Percentiles rank a stretch among this genome's conserved stretches.
phyloP scores from a whole-genome alignment of 2,329 filamentous ascomycete species.

The Hypoxylon sp. region DNA sequence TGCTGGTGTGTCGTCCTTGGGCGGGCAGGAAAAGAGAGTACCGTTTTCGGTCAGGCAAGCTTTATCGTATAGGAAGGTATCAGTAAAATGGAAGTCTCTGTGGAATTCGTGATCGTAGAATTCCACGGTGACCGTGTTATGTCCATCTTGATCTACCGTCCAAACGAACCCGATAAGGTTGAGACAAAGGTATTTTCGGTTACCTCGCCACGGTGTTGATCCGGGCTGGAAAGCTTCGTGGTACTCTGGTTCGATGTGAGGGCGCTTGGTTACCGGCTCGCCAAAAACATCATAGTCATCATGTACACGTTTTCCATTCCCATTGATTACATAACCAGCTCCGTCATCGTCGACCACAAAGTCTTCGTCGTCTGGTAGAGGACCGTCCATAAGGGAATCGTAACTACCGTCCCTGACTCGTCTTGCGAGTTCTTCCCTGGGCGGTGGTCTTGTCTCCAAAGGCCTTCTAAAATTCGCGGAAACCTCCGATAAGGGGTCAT shows the following conservation, averaged over 20 bases:
- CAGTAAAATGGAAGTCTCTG: conserved; percentile 96
- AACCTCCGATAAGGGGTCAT: conserved; percentile 80
- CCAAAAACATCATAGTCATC: conserved; percentile 67
- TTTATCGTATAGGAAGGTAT: conserved; percentile 96
- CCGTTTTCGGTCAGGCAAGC: conserved; percentile 91
- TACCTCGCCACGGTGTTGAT: conserved; percentile 95
- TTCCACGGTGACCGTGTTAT: conserved; percentile 94
- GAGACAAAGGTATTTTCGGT: conserved; percentile 91
- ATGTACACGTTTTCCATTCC: conserved; percentile 64
- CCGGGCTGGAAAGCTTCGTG: conserved; percentile 94
- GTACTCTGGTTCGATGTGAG: conserved; percentile 72
- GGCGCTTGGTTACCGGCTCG: conserved; percentile 64
- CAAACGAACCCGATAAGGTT: conserved; percentile 96
- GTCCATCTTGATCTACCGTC: conserved; percentile 95
- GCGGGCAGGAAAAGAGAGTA: conserved; percentile 85
- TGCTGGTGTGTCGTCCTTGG: conserved; percentile 75
- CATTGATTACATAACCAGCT: conserved; percentile 82
- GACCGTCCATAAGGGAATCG: conserved; percentile 82
- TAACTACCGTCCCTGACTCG: conserved; percentile 72
- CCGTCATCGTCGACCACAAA: conserved; percentile 97
- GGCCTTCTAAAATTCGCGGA: conserved; percentile 74
- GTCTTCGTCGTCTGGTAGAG: conserved; percentile 74
- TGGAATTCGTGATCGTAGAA: conserved; percentile 96
- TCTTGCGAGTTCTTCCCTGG: conserved; percentile 49
- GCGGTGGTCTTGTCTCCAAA: conserved; percentile 66